A percentile compares a stretch with the other conserved stretches of the same genome.
Conservation (phyloP, 257 asterid species). For the Solanum sitiens region DNA sequence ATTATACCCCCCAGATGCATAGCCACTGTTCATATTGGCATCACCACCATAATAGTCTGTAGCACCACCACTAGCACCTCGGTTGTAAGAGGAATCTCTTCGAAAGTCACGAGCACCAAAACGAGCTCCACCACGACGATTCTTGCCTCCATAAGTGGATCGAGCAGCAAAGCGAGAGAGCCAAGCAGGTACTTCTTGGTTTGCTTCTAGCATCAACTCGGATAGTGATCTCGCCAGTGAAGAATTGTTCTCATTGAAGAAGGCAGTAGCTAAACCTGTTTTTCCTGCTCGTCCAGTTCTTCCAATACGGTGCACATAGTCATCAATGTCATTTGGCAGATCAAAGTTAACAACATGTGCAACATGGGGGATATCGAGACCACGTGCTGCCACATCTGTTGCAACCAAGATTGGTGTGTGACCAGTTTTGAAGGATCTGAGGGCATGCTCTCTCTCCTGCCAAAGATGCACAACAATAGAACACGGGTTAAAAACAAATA, state of each 20-base stretch:
- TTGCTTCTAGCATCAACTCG: slow-evolving; percentile 90
- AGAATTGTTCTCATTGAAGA: slow-evolving; percentile 70
- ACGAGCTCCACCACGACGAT: slow-evolving; percentile 65
- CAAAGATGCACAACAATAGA: neutral
- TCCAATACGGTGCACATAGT: slow-evolving; percentile 92
- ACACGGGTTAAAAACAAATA: neutral
- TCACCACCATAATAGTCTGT: slow-evolving; percentile 53
- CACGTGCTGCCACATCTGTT: slow-evolving; percentile 96
- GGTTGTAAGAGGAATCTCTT: slow-evolving; percentile 35
- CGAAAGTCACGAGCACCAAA: slow-evolving; percentile 84
- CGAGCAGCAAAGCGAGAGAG: slow-evolving; percentile 66
- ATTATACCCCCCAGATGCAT: slow-evolving; percentile 32
- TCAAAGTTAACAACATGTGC: slow-evolving; percentile 92
- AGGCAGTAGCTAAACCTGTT: slow-evolving; percentile 84
- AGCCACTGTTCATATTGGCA: slow-evolving; percentile 14
- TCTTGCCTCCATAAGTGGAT: slow-evolving; percentile 34
- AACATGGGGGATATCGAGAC: slow-evolving; percentile 93
- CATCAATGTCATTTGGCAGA: slow-evolving; percentile 89
- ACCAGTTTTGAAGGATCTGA: slow-evolving; percentile 87
- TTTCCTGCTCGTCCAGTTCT: slow-evolving; percentile 96
- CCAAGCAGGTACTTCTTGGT: slow-evolving; percentile 97
- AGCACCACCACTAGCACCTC: slow-evolving; percentile 22
- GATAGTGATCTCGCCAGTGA: slow-evolving; percentile 67
- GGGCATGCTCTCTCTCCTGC: slow-evolving; percentile 87
- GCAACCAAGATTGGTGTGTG: slow-evolving; percentile 85